A percentile compares a stretch with the other conserved stretches of the same genome.
phyloP scores from a whole-genome alignment of 2,329 filamentous ascomycete species.

The Cryphonectria carpinicola region DNA sequence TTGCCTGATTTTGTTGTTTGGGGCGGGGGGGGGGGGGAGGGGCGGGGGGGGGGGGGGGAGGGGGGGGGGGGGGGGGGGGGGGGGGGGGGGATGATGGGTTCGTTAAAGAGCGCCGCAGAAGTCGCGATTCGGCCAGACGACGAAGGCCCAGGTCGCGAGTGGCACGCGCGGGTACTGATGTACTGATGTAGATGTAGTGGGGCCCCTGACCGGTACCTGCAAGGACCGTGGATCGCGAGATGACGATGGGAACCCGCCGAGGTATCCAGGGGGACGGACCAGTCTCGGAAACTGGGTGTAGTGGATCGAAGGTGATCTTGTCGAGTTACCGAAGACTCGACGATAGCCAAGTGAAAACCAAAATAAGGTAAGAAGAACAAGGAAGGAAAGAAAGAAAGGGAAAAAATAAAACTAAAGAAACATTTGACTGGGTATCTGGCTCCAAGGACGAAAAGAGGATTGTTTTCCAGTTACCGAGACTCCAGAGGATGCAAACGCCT shows the following conservation, averaged over 20 bases:
- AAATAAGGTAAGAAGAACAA: not conserved
- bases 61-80: too few relatives aligned
- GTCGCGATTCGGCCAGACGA: constrained; percentile 4
- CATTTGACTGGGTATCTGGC: constrained; percentile 35
- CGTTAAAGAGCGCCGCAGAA: not conserved
- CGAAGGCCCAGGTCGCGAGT: constrained; percentile 15
- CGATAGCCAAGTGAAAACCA: not conserved
- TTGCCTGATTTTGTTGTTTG: too few relatives aligned
- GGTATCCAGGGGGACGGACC: constrained; percentile 14
- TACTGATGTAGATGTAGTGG: constrained; percentile 20
- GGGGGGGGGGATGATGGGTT: not conserved
- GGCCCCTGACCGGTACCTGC: constrained; percentile 21
- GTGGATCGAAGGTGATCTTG: constrained; percentile 5
- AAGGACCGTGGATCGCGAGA: constrained; percentile 17
- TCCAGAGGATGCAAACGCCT: constrained; percentile 33
- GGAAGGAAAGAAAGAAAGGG: constrained; percentile 25
- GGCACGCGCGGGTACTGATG: constrained; percentile 1
- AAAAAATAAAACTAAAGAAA: constrained; percentile 29
- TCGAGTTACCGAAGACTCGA: constrained; percentile 27
- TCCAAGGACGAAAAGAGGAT: constrained; percentile 30
- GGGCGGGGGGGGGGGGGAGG: too few relatives aligned
- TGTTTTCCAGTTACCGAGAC: constrained; percentile 33
- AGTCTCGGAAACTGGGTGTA: constrained; percentile 4
- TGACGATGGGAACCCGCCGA: constrained; percentile 14
- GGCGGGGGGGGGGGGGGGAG: too few relatives aligned